phyloP scores from a whole-genome alignment of 345 rosid species.

The Nasturtium officinale region DNA sequence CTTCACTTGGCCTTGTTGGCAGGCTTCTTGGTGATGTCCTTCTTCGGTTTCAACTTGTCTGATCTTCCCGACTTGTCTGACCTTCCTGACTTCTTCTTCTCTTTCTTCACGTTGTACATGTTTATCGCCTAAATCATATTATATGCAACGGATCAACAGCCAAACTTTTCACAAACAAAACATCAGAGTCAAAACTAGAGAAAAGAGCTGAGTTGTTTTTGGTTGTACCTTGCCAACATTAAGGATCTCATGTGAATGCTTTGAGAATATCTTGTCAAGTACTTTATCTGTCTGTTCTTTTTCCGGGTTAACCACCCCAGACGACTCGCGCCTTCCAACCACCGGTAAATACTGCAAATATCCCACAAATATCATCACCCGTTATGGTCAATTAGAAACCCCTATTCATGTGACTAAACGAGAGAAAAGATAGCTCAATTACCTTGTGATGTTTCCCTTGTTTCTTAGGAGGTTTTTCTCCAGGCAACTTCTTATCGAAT shows the following conservation, averaged over 20 bases:
- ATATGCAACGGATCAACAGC: not conserved
- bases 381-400: not conserved
- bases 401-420: not conserved
- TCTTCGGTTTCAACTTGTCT: conserved; percentile 43
- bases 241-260: conserved; percentile 85
- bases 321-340: conserved; percentile 45
- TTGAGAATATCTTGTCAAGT: conserved; percentile 74
- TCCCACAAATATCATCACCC: not conserved
- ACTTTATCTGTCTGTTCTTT: conserved; percentile 82
- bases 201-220: not conserved
- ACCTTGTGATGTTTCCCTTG: conserved; percentile 93
- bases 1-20: conserved; percentile 35
- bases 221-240: conserved; percentile 71
- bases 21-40: conserved; percentile 37
- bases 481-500: conserved; percentile 83
- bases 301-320: conserved; percentile 62
- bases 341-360: conserved; percentile 77
- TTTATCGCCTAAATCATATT: conserved; percentile 63
- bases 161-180: not conserved
- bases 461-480: conserved; percentile 79
- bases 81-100: conserved; percentile 52
- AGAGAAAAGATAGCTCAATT: conserved; percentile 7
- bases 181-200: conserved; percentile 3
- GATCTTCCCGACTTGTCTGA: conserved; percentile 35
- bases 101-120: conserved; percentile 79